Evolutionary conservation across 495 filamentous ascomycete species (phyloP), one percentile per base, ranked within the genome.

Genomic region (Pseudomonodictys pantanalensis): DNA sequence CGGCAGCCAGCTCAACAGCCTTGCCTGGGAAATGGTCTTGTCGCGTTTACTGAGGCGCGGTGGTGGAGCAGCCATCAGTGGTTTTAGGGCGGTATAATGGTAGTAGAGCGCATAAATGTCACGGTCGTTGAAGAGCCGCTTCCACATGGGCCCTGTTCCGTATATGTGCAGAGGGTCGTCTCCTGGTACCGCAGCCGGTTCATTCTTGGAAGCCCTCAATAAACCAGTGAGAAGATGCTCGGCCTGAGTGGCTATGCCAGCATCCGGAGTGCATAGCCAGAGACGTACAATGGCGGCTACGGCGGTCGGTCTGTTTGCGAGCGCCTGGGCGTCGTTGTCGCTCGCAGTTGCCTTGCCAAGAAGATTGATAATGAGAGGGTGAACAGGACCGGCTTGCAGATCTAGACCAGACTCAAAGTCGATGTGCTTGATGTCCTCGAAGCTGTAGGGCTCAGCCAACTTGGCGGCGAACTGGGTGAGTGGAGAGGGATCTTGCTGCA

Each of bases 11-110:
- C 84, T 80, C 62, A 95, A 73, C 38, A 95, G 58, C 54, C 91
- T 78, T 32, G 85, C 89, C 72, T 96, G 91, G 1, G 89, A 86
- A 20, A 95, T 73, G 0, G 89, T 87, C 58, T 83, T 83, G 46
- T 92, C 83, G 38, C 79, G 79, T 61, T 80, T 81, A 33, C 77
- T 77, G 9, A 86, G 69, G 11, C 66, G 66, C 2, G 72, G 70
- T n/a, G 74, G 69, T 4, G 71, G 67, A 22, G 69, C 71, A 5
- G 66, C 46, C 15, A 70, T 70, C 0, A 62, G 62, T 0, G 69
- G 69, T 25, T 68, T 69, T 2, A 83, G 76, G 50, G 81, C 83
- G 66, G 85, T 85, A 35, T 87, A 72, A 1, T 76, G 77, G 65
- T 87, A 83, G 8, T 92, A 72, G 12, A 85, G 72, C 0, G 75